Base-by-base conservation (phyloP, 139 green algal genomes). In the Volvox reticuliferus region DNA sequence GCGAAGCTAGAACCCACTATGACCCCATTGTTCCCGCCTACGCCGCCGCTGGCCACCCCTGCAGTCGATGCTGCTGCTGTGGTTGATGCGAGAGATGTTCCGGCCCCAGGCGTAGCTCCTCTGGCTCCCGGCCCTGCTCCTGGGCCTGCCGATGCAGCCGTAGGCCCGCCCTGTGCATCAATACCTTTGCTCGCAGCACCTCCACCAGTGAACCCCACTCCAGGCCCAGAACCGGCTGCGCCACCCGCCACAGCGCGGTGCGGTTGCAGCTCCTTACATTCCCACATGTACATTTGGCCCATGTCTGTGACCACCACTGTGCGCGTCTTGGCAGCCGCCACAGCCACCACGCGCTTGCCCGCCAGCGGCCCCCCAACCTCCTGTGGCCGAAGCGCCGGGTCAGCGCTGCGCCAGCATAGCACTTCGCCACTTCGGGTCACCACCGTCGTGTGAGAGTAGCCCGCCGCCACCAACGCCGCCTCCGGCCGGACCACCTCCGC, bases 281-380 rank as follows among this genome's bases (percentile, higher is more conserved):
- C 97, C 97, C 97, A 99, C 86, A 95, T 94, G 93, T 95, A 99
- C 69, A 99, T 93, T 32, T 96, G 91, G 0, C 98, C 98, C 32
- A 93, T 85, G 1, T 96, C 94, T 14, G 96, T 99, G 0, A 97
- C 94, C 0, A 94, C 97, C 1, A 96, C 97, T 1, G 96, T 99
- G 75, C 97, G 95, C 65, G 96, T 97, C 94, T 99, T 99, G 88
- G 96, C 96, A 67, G 98, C 96, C 50, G 96, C 94, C 62, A 98
- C 89, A 20, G 90, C 79, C 12, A 98, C 95, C 17, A 93, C 94
- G 5, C 79, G 91, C 69, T 96, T 93, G 5, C 96, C 97, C 55
- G 94, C 93, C 67, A 98, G 93, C 1, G 92, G n/a, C 1, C 96
- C 96, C 28, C 63, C 80, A 44, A 98, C 96, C 86, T 98, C 95